phyloP scores from a whole-genome alignment of 2,329 filamentous ascomycete genomes.

The Fusarium ambrosium region DNA sequence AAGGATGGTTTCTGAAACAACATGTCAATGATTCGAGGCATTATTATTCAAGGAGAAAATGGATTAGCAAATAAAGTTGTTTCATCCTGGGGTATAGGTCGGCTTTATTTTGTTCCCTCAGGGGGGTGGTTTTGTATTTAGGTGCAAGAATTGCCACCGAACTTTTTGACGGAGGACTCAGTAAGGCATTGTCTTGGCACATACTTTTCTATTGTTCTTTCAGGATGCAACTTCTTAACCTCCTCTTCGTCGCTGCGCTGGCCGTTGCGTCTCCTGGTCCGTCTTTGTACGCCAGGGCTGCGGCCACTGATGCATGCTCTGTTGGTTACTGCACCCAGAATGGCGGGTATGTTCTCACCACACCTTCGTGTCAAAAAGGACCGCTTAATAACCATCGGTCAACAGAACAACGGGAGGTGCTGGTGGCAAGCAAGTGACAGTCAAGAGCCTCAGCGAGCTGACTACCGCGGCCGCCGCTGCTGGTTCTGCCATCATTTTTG shows the following conservation, averaged over 20 bases:
- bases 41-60: not conserved
- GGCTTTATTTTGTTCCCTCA: not conserved
- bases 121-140: constrained; percentile 10
- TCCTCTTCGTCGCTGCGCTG: not conserved
- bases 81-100: not conserved
- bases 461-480: constrained; percentile 29
- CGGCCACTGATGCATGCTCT: constrained; percentile 23
- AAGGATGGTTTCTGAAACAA: constrained; percentile 3
- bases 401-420: constrained; percentile 36
- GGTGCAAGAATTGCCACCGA: not conserved
- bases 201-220: not conserved
- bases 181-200: not conserved
- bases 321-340: constrained; percentile 42
- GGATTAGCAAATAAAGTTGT: not conserved
- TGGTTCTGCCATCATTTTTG: constrained; percentile 32
- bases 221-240: constrained; percentile 19
- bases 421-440: constrained; percentile 28
- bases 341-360: constrained; percentile 28
- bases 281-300: constrained; percentile 22
- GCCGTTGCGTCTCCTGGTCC: constrained; percentile 17
- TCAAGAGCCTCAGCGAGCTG: constrained; percentile 32
- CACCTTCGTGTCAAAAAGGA: too few species aligned
- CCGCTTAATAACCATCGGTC: too few species aligned
- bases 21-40: constrained; percentile 5
- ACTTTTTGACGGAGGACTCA: not conserved